Percentiles rank a stretch among this genome's conserved stretches.
Evolutionary conservation across 768 basidiomycete genomes (phyloP).

Genomic region (Hygrocybe punicea): DNA sequence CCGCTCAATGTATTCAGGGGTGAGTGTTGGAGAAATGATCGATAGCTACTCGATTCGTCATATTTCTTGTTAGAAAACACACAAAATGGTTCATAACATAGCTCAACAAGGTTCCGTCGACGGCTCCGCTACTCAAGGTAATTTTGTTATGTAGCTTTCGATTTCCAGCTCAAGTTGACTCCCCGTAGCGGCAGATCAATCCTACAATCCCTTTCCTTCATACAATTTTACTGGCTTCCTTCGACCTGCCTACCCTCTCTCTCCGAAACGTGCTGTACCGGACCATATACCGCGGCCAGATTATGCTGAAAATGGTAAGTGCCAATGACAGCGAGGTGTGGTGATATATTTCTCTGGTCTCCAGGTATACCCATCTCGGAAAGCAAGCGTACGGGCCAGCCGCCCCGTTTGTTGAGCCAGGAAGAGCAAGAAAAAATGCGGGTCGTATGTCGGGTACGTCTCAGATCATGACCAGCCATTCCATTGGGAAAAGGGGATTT

Average conservation of each 20-base stretch:
- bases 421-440: slow-evolving; percentile 91
- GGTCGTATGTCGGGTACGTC: slow-evolving; percentile 73
- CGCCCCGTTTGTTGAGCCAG: slow-evolving; percentile 58
- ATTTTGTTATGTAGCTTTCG: background rate
- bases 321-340: background rate
- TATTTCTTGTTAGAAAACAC: slow-evolving; percentile 59
- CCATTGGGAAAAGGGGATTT: background rate
- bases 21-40: slow-evolving; percentile 5
- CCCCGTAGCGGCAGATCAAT: slow-evolving; percentile 50
- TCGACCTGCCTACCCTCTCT: slow-evolving; percentile 85
- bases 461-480: background rate
- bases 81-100: slow-evolving; percentile 73
- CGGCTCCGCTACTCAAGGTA: slow-evolving; percentile 1
- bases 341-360: slow-evolving; percentile 13
- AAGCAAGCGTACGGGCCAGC: slow-evolving; percentile 52
- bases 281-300: slow-evolving; percentile 84
- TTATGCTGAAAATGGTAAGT: slow-evolving; percentile 59
- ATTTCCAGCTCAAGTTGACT: background rate
- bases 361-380: slow-evolving; percentile 62
- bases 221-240: slow-evolving; percentile 77
- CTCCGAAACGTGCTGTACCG: slow-evolving; percentile 71
- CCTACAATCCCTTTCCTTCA: slow-evolving; percentile 75
- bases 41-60: background rate
- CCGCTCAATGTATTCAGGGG: slow-evolving; percentile 30
- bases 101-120: slow-evolving; percentile 18